These are phyloP conservation scores for Raphanus sativus DNA, from an alignment of 345 rosid genomes.

Conservation along the genomic window DNA sequence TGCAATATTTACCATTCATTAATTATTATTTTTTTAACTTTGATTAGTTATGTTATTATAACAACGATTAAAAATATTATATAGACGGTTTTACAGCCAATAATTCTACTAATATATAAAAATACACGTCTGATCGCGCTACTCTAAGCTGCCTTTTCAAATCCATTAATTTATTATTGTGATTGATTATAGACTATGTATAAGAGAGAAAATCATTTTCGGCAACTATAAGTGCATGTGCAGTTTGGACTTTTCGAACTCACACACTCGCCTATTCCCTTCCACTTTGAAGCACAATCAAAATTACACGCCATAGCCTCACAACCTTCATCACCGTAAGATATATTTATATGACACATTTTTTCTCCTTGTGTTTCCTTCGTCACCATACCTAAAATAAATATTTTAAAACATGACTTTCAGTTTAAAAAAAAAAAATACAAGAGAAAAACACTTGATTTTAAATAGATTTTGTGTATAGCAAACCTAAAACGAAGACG, in stretches of 20 bases:
- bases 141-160: too few species aligned
- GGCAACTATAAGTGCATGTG: not conserved
- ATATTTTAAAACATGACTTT: not conserved
- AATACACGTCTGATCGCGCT: too few species aligned
- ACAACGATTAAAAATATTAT: too few species aligned
- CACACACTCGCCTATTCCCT: not conserved
- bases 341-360: not conserved
- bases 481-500: constrained; percentile 16
- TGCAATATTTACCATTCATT: not conserved
- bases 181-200: not conserved
- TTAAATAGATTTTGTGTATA: not conserved
- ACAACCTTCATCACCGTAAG: constrained; percentile 1
- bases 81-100: too few species aligned
- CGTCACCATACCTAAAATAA: not conserved
- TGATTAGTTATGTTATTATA: too few species aligned
- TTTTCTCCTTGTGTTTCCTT: not conserved
- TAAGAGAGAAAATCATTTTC: not conserved
- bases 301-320: not conserved
- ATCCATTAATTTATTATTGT: not conserved
- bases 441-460: not conserved
- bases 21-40: too few species aligned
- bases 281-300: not conserved
- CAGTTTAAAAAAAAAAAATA: not conserved
- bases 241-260: not conserved
- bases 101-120: too few species aligned